phyloP scores from a whole-genome alignment of 768 basidiomycete genomes.

The Clitopilus hobsonii region DNA sequence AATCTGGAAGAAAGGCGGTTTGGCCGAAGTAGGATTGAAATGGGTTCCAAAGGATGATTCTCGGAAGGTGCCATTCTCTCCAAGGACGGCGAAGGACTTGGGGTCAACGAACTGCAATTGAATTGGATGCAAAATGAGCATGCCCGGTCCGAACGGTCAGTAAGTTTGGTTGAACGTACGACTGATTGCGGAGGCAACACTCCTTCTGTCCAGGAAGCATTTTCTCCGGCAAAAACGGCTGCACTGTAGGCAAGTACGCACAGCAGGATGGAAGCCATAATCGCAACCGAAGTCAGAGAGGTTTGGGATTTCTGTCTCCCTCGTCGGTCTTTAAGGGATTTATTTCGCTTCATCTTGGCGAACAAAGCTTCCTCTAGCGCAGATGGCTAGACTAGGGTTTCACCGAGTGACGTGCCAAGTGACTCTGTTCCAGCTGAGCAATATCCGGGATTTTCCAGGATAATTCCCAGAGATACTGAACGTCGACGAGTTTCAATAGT shows the following conservation, averaged over 20 bases:
- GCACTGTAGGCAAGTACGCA: conserved; percentile 4
- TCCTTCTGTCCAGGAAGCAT: neutral
- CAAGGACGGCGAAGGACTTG: conserved; percentile 46
- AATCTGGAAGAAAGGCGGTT: conserved; percentile 56
- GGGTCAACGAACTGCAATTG: conserved; percentile 45
- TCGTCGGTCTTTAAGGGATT: neutral
- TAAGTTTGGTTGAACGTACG: conserved; percentile 21
- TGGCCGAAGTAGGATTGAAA: conserved; percentile 58
- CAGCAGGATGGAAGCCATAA: conserved; percentile 1
- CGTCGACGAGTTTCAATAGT: no score
- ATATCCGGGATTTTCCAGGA: no score
- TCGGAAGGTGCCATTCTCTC: conserved; percentile 35
- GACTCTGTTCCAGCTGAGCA: no score
- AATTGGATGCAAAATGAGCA: neutral
- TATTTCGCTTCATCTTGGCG: neutral
- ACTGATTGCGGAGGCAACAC: conserved; percentile 24
- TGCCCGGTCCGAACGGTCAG: neutral
- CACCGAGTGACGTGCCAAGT: no score
- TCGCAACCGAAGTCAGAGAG: neutral
- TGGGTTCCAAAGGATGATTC: conserved; percentile 31
- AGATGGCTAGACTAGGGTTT: no score
- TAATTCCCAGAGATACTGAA: no score
- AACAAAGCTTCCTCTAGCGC: no score
- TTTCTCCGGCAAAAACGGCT: conserved; percentile 1
- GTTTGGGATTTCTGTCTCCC: neutral